Conservation (phyloP, 352 stramenopile genomes). For the Phytophthora macrochlamydospora region DNA sequence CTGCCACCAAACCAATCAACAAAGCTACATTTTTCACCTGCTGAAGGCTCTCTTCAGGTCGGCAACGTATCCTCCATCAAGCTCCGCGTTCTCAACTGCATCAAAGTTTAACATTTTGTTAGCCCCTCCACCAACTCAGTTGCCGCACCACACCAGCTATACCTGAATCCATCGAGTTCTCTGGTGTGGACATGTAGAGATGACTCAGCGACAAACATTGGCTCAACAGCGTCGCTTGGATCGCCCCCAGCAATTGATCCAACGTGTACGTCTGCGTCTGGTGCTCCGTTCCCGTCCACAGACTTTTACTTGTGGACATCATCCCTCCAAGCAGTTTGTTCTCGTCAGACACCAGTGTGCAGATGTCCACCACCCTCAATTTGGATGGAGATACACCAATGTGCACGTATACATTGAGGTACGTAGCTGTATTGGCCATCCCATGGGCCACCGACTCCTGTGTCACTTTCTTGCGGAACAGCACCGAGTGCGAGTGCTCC, state of each 20-base stretch:
- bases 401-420: constrained; percentile 73
- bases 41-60: constrained; percentile 60
- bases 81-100: constrained; percentile 47
- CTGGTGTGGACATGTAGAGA: constrained; percentile 77
- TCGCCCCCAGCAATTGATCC: constrained; percentile 67
- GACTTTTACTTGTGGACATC: constrained; percentile 42
- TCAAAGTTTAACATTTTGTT: neutral
- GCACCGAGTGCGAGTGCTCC: constrained; percentile 56
- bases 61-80: constrained; percentile 74
- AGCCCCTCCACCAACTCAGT: too few relatives aligned
- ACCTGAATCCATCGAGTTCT: constrained; percentile 72
- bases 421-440: constrained; percentile 68
- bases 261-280: constrained; percentile 57
- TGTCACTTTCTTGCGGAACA: constrained; percentile 74
- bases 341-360: constrained; percentile 65
- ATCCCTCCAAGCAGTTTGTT: constrained; percentile 69
- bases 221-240: constrained; percentile 71
- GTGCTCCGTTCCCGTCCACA: constrained; percentile 39
- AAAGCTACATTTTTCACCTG: constrained; percentile 17
- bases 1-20: too few relatives aligned
- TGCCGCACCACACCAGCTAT: neutral
- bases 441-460: constrained; percentile 68
- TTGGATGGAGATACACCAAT: constrained; percentile 83
- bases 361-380: constrained; percentile 74
- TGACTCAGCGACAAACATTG: constrained; percentile 74